Evolutionary conservation across 139 green algal species (phyloP), one percentile per base, ranked within the genome.

Genomic region (Chlamydomonas eustigma): DNA sequence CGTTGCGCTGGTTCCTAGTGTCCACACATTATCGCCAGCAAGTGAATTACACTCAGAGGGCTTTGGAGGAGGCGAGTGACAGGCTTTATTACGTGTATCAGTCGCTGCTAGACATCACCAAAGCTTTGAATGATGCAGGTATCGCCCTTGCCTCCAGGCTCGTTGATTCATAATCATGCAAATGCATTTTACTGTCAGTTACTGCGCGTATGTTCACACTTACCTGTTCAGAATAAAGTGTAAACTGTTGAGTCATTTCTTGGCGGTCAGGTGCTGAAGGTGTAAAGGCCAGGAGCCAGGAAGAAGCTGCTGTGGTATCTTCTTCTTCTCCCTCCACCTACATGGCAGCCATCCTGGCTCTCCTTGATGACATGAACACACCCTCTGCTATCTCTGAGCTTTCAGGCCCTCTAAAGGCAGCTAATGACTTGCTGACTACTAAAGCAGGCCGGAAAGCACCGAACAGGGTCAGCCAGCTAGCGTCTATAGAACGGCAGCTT

Each of bases 1-100:
- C 93, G 22, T 82, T 99, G 83, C 88, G 95, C 52, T 98, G 90
- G 90, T 97, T 98, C 86, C 90, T 99, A 39, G 39, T 98, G 1
- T 71, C 51, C 71, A 95, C 90, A 25, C 95, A 99, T 37, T 99
- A 99, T 89, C 85, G 95, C 0, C 83, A 89, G 63, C 88, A 90
- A 4, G 84, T 99, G 79, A 97, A 98, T 85, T 99, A 97, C 89
- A 92, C 86, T 24, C 80, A 90, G 34, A 66, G 84, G 1, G 89
- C 85, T 4, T 84, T 99, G 12, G 94, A 98, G 64, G 83, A 92
- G 78, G 91, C 94, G 4, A 91, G 87, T 4, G 90, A 89, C 35
- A 78, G 93, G 4, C 37, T 94, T 6, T 99, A 95, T 82, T 98
- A 98, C 80, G 68, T 98, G 1, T 94, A 91, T 66, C 91, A 97